Percentiles rank a stretch among this genome's conserved stretches.
Evolutionary conservation across 1,284 basidiomycete species (phyloP).

Genomic region (Cryptococcus sp.): DNA sequence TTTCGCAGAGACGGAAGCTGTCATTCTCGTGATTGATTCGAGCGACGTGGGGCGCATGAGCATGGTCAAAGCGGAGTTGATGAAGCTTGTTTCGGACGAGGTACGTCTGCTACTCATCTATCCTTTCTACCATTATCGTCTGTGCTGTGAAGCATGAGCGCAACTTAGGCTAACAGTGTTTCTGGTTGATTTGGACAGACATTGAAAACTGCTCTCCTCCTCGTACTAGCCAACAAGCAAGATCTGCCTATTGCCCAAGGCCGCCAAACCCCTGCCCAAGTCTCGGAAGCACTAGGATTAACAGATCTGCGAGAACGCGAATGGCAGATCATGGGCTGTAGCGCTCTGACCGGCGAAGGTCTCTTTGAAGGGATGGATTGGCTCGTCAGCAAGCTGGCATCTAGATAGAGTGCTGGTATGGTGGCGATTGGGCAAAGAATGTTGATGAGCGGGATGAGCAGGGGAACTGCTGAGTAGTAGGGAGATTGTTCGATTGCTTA

Average conservation of each 20-base stretch:
- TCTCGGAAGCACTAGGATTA: constrained; percentile 55
- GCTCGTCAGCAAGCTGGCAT: constrained; percentile 46
- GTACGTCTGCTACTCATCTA: constrained; percentile 25
- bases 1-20: constrained; percentile 53
- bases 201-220: constrained; percentile 51
- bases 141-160: background rate
- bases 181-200: constrained; percentile 28
- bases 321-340: constrained; percentile 59
- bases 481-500: no score
- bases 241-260: constrained; percentile 52
- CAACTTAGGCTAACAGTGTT: background rate
- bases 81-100: constrained; percentile 49
- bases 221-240: constrained; percentile 59
- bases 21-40: constrained; percentile 58
- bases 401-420: constrained; percentile 7
- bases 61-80: constrained; percentile 55
- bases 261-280: constrained; percentile 55
- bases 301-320: constrained; percentile 56
- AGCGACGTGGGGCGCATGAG: constrained; percentile 55
- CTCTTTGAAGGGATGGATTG: constrained; percentile 53
- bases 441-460: background rate
- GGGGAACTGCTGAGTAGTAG: no score
- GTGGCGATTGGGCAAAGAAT: background rate
- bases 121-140: background rate
- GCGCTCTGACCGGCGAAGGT: constrained; percentile 53